Evolutionary conservation across 768 basidiomycete species (phyloP), one percentile per base, ranked within the genome.

Genomic region (Rhizopogon salebrosus): DNA sequence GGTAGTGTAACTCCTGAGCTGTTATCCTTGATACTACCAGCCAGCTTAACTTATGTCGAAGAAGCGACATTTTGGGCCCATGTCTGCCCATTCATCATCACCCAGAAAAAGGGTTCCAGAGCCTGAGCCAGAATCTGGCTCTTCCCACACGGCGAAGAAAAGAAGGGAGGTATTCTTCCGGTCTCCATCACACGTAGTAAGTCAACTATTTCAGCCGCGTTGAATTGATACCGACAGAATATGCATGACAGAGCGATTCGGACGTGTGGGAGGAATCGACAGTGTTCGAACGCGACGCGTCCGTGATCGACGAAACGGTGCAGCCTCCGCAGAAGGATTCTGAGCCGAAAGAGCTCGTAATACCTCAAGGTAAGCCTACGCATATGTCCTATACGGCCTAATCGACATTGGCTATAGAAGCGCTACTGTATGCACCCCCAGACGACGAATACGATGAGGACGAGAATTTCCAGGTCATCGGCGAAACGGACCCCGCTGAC

Each of bases 361-460:
- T 8, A 13, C 45, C 45, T 6, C 3, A 46, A 46, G 45, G 45
- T 9, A 16, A 20, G 31, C 23, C 20, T 22, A 23, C 29, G 4
- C 31, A 2, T 13, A 22, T 31, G 13, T 34, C 31, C 16, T 14
- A 10, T 14, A 1, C 6, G 14, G 9, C 16, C 4, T 46, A 3
- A 5, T 20, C 35, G 14, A 34, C 20, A 29, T 46, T 34, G 20
- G 0, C 22, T 16, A 5, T n/a, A 46, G 45, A 46, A 22, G 10
- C 9, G 5, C 20, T 34, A 16, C 14, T 46, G 3, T 54, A 67
- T 29, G 45, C 49, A 5, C 36, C 57, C n/a, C 49, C 56, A 4
- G 69, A 72, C 38, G 61, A 68, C 26, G 69, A 60, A 56, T 64
- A 75, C 16, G 54, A 67, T 13, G 80, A 80, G 53, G 73, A 72